phyloP scores from a whole-genome alignment of 2,329 filamentous ascomycete species.

The Neofusicoccum sp. region DNA sequence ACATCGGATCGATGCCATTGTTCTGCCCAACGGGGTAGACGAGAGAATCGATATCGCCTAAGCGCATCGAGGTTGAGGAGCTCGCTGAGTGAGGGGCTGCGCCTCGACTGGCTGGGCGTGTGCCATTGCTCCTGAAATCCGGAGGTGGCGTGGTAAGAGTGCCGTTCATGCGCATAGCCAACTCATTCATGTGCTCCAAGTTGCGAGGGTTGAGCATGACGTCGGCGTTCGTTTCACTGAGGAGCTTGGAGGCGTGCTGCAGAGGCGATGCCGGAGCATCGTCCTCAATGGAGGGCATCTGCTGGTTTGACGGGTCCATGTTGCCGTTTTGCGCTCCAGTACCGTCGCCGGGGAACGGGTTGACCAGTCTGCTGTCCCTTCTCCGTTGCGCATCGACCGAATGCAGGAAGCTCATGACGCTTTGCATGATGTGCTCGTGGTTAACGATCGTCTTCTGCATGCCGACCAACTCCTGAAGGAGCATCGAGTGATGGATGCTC shows the following conservation, averaged over 20 bases:
- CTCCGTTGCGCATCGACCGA: conserved; percentile 63
- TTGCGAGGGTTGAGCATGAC: conserved; percentile 63
- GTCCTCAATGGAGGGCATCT: conserved; percentile 50
- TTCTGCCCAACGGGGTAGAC: conserved; percentile 91
- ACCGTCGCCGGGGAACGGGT: conserved; percentile 37
- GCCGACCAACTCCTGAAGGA: conserved; percentile 62
- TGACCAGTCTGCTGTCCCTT: conserved; percentile 56
- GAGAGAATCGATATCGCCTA: conserved; percentile 63
- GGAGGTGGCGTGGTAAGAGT: conserved; percentile 58
- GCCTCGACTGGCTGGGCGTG: conserved; percentile 45
- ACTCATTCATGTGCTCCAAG: conserved; percentile 63
- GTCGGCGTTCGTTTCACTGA: conserved; percentile 65
- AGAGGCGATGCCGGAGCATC: conserved; percentile 66
- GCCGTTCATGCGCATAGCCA: conserved; percentile 54
- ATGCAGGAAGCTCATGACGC: conserved; percentile 67
- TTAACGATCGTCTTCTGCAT: conserved; percentile 70
- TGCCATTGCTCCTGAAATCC: conserved; percentile 50
- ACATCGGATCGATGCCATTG: conserved; percentile 91
- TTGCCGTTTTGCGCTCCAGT: conserved; percentile 43
- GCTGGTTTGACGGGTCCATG: conserved; percentile 44
- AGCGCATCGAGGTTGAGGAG: conserved; percentile 52
- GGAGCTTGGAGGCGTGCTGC: conserved; percentile 65
- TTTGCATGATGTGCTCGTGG: conserved; percentile 69
- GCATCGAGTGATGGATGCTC: conserved; percentile 62
- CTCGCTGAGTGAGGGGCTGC: conserved; percentile 45